Evolutionary conservation across 2,329 filamentous ascomycete species (phyloP).

Genomic region (Pseudofabraea citricarpa): DNA sequence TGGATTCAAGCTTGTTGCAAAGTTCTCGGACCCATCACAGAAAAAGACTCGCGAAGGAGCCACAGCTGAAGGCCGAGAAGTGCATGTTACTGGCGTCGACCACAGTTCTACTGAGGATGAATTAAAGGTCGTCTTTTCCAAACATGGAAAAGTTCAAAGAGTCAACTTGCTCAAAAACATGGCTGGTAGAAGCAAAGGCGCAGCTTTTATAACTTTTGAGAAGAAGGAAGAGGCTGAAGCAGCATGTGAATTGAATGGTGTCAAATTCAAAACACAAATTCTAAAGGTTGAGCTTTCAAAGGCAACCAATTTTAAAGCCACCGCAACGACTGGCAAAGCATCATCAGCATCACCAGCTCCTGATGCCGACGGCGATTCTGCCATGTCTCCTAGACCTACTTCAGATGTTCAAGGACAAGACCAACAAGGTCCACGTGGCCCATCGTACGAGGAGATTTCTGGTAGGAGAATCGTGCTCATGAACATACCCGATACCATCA

Average conservation of each 20-base stretch:
- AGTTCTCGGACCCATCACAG: conserved; percentile 76
- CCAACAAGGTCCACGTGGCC: conserved; percentile 22
- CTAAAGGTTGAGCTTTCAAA: conserved; percentile 61
- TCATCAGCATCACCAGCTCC: conserved; percentile 28
- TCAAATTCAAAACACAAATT: conserved; percentile 62
- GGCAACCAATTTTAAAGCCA: conserved; percentile 50
- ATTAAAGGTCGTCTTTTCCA: conserved; percentile 64
- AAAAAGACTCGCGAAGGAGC: conserved; percentile 78
- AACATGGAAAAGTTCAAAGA: conserved; percentile 70
- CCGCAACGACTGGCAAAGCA: conserved; percentile 37
- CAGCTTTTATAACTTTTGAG: conserved; percentile 74
- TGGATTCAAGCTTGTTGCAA: conserved; percentile 64
- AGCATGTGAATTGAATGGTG: conserved; percentile 64
- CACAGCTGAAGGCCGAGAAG: conserved; percentile 79
- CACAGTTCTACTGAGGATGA: conserved; percentile 60
- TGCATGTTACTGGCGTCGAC: conserved; percentile 71
- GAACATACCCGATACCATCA: conserved; percentile 87
- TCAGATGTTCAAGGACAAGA: conserved; percentile 15
- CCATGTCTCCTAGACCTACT: conserved; percentile 25
- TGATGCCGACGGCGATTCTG: conserved; percentile 27
- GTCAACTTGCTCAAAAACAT: conserved; percentile 67
- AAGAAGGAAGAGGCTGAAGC: conserved; percentile 66
- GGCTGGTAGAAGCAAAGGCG: conserved; percentile 67
- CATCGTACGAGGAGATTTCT: conserved; percentile 44
- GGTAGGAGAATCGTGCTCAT: conserved; percentile 76